These are phyloP conservation scores for Corynespora cassiicola DNA, from an alignment of 2,329 filamentous ascomycete genomes.

Conservation along the genomic window DNA sequence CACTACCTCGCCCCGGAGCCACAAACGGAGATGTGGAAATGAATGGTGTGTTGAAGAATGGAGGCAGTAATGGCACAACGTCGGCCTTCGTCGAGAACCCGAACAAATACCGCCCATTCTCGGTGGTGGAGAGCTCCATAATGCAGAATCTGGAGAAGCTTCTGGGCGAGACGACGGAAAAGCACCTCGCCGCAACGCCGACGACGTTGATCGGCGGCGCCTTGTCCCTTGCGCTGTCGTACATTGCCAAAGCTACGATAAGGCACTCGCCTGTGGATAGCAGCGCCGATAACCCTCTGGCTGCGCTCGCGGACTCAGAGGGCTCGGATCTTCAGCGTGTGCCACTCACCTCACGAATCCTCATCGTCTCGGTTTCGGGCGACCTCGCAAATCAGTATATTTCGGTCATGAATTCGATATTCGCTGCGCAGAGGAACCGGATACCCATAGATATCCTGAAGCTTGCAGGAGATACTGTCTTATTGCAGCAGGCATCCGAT, in stretches of 20 bases:
- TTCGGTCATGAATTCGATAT: slow-evolving; percentile 97
- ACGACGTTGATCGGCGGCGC: slow-evolving; percentile 92
- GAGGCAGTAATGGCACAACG: too few relatives aligned
- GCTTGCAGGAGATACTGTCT: slow-evolving; percentile 83
- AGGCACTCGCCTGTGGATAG: slow-evolving; percentile 44
- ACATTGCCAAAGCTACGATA: slow-evolving; percentile 84
- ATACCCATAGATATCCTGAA: slow-evolving; percentile 94
- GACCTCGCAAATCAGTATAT: slow-evolving; percentile 92
- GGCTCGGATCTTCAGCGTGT: slow-evolving; percentile 43
- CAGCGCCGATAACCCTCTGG: slow-evolving; percentile 54
- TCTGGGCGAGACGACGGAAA: slow-evolving; percentile 68
- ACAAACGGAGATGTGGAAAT: slow-evolving; percentile 33
- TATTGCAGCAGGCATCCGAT: slow-evolving; percentile 89
- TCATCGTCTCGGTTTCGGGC: slow-evolving; percentile 88
- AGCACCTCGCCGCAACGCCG: slow-evolving; percentile 69
- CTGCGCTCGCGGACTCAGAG: slow-evolving; percentile 52
- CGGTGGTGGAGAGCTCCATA: slow-evolving; percentile 82
- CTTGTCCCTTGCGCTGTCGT: slow-evolving; percentile 83
- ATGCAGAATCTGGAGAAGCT: slow-evolving; percentile 76
- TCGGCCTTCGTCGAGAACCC: slow-evolving; percentile 55
- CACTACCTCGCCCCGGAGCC: slow-evolving; percentile 18
- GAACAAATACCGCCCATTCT: slow-evolving; percentile 95
- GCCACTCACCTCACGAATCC: slow-evolving; percentile 78
- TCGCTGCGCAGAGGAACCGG: slow-evolving; percentile 85
- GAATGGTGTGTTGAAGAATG: slow-evolving; percentile 28